Conservation (phyloP, 202 grass and related monocot species). For the Zizania palustris region DNA sequence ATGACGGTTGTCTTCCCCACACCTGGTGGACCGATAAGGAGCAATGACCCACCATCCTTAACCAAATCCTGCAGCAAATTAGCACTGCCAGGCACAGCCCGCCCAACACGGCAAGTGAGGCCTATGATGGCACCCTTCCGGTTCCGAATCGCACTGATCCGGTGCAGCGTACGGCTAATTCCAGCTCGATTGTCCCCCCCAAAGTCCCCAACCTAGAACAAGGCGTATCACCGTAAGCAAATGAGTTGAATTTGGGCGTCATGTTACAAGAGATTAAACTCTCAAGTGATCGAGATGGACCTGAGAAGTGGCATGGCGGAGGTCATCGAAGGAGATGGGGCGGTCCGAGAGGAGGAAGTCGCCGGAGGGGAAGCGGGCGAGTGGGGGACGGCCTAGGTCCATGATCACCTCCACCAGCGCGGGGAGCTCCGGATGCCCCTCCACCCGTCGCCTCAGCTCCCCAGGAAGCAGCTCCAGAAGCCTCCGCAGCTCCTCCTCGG, state of each 20-base stretch:
- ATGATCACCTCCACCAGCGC: slow-evolving; percentile 87
- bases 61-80: slow-evolving; percentile 85
- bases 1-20: slow-evolving; percentile 89
- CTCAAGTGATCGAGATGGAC: slow-evolving; percentile 9
- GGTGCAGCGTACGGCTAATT: slow-evolving; percentile 77
- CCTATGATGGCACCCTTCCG: slow-evolving; percentile 74
- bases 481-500: slow-evolving; percentile 59
- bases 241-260: background rate
- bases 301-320: slow-evolving; percentile 67
- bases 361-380: slow-evolving; percentile 81
- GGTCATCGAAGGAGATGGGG: slow-evolving; percentile 65
- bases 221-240: background rate
- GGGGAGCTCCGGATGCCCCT: slow-evolving; percentile 61
- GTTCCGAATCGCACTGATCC: slow-evolving; percentile 75
- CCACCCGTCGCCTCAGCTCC: slow-evolving; percentile 59
- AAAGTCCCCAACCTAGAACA: slow-evolving; percentile 74
- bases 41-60: slow-evolving; percentile 75
- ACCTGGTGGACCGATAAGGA: slow-evolving; percentile 87
- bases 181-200: slow-evolving; percentile 77
- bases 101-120: slow-evolving; percentile 80
- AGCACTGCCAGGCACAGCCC: slow-evolving; percentile 70
- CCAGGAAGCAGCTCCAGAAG: slow-evolving; percentile 60
- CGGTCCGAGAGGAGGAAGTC: slow-evolving; percentile 73
- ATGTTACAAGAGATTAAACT: background rate
- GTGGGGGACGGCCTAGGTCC: slow-evolving; percentile 74